Evolutionary conservation across 1,139 yeast species (phyloP), one percentile per base, ranked within the genome.

Genomic region (Zygosaccharomyces pseudobailii): DNA sequence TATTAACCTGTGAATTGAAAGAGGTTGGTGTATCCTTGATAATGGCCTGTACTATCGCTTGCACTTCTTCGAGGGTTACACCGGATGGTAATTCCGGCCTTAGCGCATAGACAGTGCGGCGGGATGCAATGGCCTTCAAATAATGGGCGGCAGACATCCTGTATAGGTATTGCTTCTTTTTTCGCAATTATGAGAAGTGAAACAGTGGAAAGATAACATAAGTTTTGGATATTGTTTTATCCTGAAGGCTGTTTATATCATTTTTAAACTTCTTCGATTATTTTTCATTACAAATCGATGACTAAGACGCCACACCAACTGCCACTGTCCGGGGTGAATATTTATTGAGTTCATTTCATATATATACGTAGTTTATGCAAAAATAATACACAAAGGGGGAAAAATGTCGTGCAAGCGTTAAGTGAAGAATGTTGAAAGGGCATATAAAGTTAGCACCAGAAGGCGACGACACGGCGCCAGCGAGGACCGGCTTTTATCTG

Each of bases 1-100:
- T 69, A 58, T 71, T 65, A 37, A 70, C 66, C 59, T 74, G 79
- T 39, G 72, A 69, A 67, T 74, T 74, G 70, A 71, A 72, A n/a
- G 74, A 62, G 17, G 75, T 71, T 56, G 76, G 76, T 6, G 73
- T 69, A 58, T 71, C 62, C 56, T 69, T 71, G 49, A 71, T 62
- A 38, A 70, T 61, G 22, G 62, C 55, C 53, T 69, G 71, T 13
- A 70, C 69, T 30, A 66, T 55, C 8, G 52, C 50, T 56, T 66
- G 70, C 25, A 71, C 58, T 45, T 71, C 67, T 6, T 56, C 55
- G 27, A 69, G 50, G 40, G 69, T 54, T 52, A 70, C 67, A 40
- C 67, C 67, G 17, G 59, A 51, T 55, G 74, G 74, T 36, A 71
- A 56, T 48, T 67, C 65, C 52, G 71, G 70, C 51, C 65, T 59